Base-by-base conservation (phyloP, 306 rosid species). In the Cicer bijugum region DNA sequence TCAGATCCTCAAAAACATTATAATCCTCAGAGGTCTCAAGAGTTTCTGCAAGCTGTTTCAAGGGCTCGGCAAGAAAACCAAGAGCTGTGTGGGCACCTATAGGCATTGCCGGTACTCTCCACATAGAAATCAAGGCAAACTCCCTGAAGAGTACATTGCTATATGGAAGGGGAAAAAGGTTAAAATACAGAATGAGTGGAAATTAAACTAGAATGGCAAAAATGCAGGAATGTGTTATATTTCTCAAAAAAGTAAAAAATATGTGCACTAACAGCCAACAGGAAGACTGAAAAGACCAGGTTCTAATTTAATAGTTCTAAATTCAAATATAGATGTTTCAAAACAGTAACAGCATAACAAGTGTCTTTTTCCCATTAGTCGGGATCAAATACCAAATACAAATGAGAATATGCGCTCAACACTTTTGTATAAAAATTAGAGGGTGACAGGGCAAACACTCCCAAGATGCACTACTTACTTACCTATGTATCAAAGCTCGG, bases 31-130 rank as follows among this genome's bases (percentile, higher is more conserved):
- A 86, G 16, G 71, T 68, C 82, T 86, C 87, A 59, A 83, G 86
- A 66, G 82, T 86, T 80, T 91, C 97, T 35, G 91, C 78, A 70
- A 89, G 92, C 83, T 86, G 96, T 85, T 89, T 94, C 92, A 94
- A 80, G 79, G 97, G 99, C 76, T 87, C 99, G 12, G 99, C 99
- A 43, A 94, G 97, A 82, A 91, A 88, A 81, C 97, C 82, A 69
- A 94, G 99, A 66, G 88, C 74, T 48, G 84, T 88, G 80, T 94
- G 99, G 64, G 99, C 96, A 71, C 97, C 99, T 69, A 87, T 84
- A 11, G 99, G 97, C 92, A 94, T 88, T 69, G 89, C 91, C 0
- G 96, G 97, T 23, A 94, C 94, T 83, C 99, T 91, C 99, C 97
- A 94, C 96, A 89, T 89, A 35, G 97, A 91, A 72, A 89, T 92